Evolutionary conservation across 2,329 filamentous ascomycete species (phyloP).

Genomic region (Sphaerulina populicola): DNA sequence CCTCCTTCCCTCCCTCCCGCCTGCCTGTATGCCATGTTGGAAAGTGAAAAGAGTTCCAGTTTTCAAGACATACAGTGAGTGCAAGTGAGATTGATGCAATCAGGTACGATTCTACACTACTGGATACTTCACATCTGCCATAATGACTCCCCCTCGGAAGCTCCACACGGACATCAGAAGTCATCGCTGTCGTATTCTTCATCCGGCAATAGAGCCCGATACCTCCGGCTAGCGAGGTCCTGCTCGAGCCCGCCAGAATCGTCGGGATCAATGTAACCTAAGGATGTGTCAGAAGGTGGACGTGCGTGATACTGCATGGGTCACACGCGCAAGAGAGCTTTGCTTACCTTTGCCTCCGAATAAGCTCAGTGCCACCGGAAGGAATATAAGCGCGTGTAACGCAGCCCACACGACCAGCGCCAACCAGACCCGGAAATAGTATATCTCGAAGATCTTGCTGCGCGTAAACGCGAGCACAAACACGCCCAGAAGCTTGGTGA

Average conservation of each 20-base stretch:
- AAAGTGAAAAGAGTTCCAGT: too few species aligned
- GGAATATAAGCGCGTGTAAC: constrained; percentile 77
- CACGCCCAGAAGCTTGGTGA: constrained; percentile 91
- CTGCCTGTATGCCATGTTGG: too few species aligned
- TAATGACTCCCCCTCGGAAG: too few species aligned
- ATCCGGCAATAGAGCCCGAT: constrained; percentile 67
- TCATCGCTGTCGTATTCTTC: constrained; percentile 72
- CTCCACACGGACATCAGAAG: constrained; percentile 5
- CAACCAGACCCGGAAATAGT: constrained; percentile 97
- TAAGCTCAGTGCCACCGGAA: constrained; percentile 81
- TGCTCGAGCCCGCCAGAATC: constrained; percentile 82
- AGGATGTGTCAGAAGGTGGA: background rate
- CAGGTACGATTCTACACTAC: too few species aligned
- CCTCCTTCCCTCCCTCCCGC: too few species aligned
- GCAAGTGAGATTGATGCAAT: too few species aligned
- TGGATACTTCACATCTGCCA: too few species aligned
- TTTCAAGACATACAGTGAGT: too few species aligned
- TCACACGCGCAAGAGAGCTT: constrained; percentile 21
- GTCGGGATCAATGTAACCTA: constrained; percentile 77
- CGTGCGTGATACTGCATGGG: background rate
- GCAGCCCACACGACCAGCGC: constrained; percentile 84
- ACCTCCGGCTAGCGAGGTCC: constrained; percentile 71
- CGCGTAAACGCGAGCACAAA: constrained; percentile 86
- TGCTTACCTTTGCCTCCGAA: constrained; percentile 64
- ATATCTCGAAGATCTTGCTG: constrained; percentile 98